Conservation (phyloP, 2,329 filamentous ascomycete genomes). For the Eurotiales sp. region DNA sequence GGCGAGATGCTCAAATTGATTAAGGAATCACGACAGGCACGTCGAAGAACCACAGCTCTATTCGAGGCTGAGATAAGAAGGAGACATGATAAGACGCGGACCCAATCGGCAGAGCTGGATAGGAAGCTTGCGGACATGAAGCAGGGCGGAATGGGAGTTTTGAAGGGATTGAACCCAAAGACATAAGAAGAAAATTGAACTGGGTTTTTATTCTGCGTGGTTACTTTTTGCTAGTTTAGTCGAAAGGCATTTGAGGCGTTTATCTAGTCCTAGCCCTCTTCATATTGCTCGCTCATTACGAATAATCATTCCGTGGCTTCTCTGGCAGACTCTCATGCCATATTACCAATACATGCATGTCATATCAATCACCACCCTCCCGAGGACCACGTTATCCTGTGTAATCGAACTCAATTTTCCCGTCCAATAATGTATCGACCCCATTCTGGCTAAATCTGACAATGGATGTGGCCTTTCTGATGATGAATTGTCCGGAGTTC, state of each 20-base stretch:
- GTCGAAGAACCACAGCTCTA: slow-evolving; percentile 49
- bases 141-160: slow-evolving; percentile 50
- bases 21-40: slow-evolving; percentile 50
- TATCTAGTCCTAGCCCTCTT: background rate
- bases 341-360: too few relatives aligned
- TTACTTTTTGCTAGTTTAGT: background rate
- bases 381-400: too few relatives aligned
- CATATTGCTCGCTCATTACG: too few relatives aligned
- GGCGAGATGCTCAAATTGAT: slow-evolving; percentile 48
- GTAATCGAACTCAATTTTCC: too few relatives aligned
- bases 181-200: background rate
- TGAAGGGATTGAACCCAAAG: slow-evolving; percentile 34
- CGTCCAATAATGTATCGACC: too few relatives aligned
- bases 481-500: too few relatives aligned
- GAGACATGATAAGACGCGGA: slow-evolving; percentile 50
- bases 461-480: too few relatives aligned
- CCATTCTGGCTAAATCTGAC: too few relatives aligned
- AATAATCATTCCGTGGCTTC: too few relatives aligned
- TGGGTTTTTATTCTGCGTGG: background rate
- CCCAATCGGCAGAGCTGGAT: slow-evolving; percentile 47
- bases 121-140: slow-evolving; percentile 53
- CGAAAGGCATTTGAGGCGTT: background rate
- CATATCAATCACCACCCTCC: too few relatives aligned
- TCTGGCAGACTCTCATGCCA: too few relatives aligned
- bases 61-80: slow-evolving; percentile 55